Base-by-base conservation (phyloP, 305 asterid species). In the Rubia tinctorum region DNA sequence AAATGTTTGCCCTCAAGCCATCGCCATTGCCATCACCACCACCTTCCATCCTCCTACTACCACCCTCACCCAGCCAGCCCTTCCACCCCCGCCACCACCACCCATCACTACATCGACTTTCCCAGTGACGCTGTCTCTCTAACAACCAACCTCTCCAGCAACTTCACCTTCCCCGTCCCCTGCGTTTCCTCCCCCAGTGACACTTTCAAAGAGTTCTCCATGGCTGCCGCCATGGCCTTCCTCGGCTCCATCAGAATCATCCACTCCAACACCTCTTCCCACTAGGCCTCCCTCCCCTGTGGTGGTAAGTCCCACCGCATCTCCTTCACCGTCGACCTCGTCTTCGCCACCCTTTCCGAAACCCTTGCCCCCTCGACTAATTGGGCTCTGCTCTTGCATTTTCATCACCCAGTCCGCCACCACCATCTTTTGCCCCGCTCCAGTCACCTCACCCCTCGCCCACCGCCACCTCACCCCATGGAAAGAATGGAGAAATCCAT, bases 111-210 rank as follows among this genome's bases (percentile, higher is more conserved):
- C 84, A 95, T 95, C 80, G 98, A 95, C 77, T 95, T 92, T 80
- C 86, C 99, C 0, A 85, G 93, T 27, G 96, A 90, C 17, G 93
- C 94, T 71, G 97, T 95, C 40, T 72, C 91, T 18, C 91, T 92
- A 49, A 78, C 96, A 72, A 85, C 99, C 73, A 82, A 85, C 77
- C 93, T 95, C 79, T 87, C 86, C 89, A 89, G 91, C 71, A 84
- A 81, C 69, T 73, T 95, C 12, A 69, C 84, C 15, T 88, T 95
- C 5, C 86, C 98, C 17, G 81, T 87, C 11, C 97, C 99, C 0
- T 95, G 96, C 76, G 91, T 95, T 42, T 82, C 99, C 53, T 95
- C 99, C 22, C 99, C 99, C 0, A 92, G 92, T 98, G 99, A 95
- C 75, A 95, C 99, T 22, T 97, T 92, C 43, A 88, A 96, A 0